A percentile compares a stretch with the other conserved stretches of the same genome.
Conservation (phyloP, 83 land plant genomes). For the Picea mariana region DNA sequence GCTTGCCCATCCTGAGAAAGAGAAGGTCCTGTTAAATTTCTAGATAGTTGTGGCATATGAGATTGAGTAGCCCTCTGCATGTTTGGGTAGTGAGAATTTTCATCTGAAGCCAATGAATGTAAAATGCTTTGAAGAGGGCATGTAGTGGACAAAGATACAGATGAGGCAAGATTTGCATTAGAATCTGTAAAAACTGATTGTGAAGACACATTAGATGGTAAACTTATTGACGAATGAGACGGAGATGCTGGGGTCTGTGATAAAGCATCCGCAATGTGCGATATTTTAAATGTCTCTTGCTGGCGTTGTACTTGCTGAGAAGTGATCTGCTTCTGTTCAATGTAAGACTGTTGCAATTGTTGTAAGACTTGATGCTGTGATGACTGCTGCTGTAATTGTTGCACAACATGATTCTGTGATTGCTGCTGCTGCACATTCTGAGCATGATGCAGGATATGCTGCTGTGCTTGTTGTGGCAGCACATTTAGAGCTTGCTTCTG, state of each 20-base stretch:
- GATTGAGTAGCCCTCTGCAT: conserved; percentile 28
- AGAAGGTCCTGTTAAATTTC: neutral
- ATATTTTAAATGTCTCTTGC: neutral
- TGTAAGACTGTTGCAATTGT: conserved; percentile 24
- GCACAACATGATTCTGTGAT: neutral
- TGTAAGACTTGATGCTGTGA: conserved; percentile 20
- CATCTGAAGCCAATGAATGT: conserved; percentile 26
- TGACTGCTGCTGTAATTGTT: neutral
- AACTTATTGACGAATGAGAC: conserved; percentile 17
- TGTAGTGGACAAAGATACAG: conserved; percentile 8
- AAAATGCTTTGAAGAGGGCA: conserved; percentile 28
- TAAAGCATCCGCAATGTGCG: neutral
- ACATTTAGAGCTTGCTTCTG: conserved; percentile 15
- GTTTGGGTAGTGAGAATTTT: conserved; percentile 20
- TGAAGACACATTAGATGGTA: conserved; percentile 19
- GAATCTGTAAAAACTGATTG: conserved; percentile 27
- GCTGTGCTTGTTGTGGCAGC: conserved; percentile 6
- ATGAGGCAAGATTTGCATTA: conserved; percentile 18
- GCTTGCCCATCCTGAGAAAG: neutral
- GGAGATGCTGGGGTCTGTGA: neutral
- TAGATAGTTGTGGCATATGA: neutral
- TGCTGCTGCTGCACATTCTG: conserved; percentile 9
- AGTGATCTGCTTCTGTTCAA: neutral
- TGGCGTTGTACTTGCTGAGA: conserved; percentile 5
- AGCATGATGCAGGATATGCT: neutral